phyloP scores from a whole-genome alignment of 345 rosid genomes.

The Lenwebbia sp. region DNA sequence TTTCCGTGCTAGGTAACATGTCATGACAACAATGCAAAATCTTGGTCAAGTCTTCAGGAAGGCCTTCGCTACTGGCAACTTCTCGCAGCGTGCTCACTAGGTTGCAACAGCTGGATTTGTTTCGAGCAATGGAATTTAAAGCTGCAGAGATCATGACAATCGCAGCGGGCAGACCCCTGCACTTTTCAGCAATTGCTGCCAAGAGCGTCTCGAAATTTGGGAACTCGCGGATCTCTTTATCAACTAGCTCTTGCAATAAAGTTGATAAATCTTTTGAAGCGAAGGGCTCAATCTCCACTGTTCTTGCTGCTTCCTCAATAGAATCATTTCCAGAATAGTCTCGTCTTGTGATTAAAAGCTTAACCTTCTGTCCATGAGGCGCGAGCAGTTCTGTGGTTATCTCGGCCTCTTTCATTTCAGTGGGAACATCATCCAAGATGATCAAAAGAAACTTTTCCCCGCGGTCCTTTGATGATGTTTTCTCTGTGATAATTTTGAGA shows the following conservation, averaged over 20 bases:
- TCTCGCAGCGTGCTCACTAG: conserved; percentile 1
- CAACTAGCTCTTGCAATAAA: conserved; percentile 1
- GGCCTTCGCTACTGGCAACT: background rate
- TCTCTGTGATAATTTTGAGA: conserved; percentile 6
- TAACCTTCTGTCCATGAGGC: background rate
- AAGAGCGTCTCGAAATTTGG: background rate
- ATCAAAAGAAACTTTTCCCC: conserved; percentile 13
- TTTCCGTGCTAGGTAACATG: background rate
- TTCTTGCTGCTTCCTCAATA: background rate
- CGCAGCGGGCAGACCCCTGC: background rate
- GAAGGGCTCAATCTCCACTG: background rate
- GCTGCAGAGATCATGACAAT: conserved; percentile 20
- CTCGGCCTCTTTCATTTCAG: background rate
- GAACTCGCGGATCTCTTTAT: background rate
- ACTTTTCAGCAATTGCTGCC: background rate
- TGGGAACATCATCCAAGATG: conserved; percentile 31
- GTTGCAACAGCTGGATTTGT: background rate
- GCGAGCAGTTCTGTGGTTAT: background rate
- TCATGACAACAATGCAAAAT: background rate
- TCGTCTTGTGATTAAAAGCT: conserved; percentile 10
- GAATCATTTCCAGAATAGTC: background rate
- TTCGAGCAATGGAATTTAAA: background rate
- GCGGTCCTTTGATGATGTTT: background rate
- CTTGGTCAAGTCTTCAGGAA: background rate
- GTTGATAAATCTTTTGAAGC: background rate